Percentiles rank a stretch among this genome's conserved stretches.
phyloP scores from a whole-genome alignment of 2,329 filamentous ascomycete species.

The Verticillium tricorpus region DNA sequence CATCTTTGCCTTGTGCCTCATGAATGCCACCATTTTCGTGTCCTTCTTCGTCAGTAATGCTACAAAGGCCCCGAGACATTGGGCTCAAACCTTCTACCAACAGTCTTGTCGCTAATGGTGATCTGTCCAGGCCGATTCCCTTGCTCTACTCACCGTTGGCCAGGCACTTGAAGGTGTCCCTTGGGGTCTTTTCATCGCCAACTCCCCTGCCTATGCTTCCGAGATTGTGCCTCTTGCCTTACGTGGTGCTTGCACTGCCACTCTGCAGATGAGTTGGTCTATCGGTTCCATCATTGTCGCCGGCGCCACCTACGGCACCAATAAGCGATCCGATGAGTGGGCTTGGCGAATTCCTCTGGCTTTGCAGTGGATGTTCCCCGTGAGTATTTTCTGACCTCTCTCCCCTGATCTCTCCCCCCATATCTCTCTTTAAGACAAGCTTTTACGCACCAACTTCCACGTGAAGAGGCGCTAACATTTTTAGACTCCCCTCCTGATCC shows the following conservation, averaged over 20 bases:
- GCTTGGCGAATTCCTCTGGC: slow-evolving; percentile 42
- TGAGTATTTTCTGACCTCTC: too few species aligned
- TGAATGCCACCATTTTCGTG: slow-evolving; percentile 55
- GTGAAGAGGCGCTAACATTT: too few species aligned
- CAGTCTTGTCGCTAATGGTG: too few species aligned
- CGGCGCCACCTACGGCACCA: slow-evolving; percentile 50
- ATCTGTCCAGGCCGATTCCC: slow-evolving; percentile 18
- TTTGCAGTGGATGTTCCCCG: slow-evolving; percentile 55
- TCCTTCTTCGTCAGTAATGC: slow-evolving; percentile 35
- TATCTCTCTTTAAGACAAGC: slow-evolving; percentile 44
- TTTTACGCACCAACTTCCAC: too few species aligned
- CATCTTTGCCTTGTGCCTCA: slow-evolving; percentile 45
- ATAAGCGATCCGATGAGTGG: slow-evolving; percentile 21
- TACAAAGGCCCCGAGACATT: too few species aligned
- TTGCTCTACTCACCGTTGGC: slow-evolving; percentile 40
- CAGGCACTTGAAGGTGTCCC: slow-evolving; percentile 59
- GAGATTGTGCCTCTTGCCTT: slow-evolving; percentile 58
- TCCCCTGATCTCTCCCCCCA: slow-evolving; percentile 37
- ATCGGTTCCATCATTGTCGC: slow-evolving; percentile 58
- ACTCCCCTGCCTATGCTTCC: slow-evolving; percentile 57
- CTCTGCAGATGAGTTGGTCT: slow-evolving; percentile 64
- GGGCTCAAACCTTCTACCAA: too few species aligned
- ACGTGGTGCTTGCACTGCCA: slow-evolving; percentile 54
- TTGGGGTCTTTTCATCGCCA: slow-evolving; percentile 64
- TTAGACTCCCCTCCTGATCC: too few species aligned